Base-by-base conservation (phyloP, 1,139 yeast species). In the Hansenula lynferdii region DNA sequence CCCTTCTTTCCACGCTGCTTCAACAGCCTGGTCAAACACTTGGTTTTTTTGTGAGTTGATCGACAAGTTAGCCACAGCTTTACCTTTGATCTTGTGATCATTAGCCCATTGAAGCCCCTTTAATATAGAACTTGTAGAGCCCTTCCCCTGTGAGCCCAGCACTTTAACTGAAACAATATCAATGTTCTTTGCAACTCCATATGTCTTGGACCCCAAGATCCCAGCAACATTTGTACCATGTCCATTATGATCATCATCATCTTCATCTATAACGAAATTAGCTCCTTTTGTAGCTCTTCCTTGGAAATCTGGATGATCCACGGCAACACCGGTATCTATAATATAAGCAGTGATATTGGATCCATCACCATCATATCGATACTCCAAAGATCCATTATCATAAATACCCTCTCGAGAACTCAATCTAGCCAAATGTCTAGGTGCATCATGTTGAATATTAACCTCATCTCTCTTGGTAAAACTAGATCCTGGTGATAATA, bases 141-240 rank as follows among this genome's bases (percentile, higher is more conserved):
- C 96, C 21, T 74, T 67, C 0, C 96, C 96, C 29, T 55, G 51
- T 4, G 58, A 54, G 44, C 77, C 75, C 36, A 87, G 63, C 0
- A 86, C 87, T 53, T 87, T 89, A n/a, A 89, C 77, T 31, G 81
- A 92, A 9, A 84, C 65, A 4, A 89, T 56, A 12, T 67, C 67
- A 10, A 72, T 80, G 17, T 71, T 60, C 52, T 89, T 89, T 10
- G 96, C 85, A 1, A 85, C 95, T 0, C 97, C 96, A 58, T 69
- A 87, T 0, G 81, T 75, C 27, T 57, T 61, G 0, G 96, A 85
- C 0, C 94, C 96, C 28, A 86, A 72, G 12, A 87, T 60, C 0
- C 97, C 96, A 0, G 96, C 95, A 3, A 87, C 95, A 60, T 89
- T 96, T 0, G 96, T 86, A 4, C 73, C 80, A 54, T 85, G 94